These are phyloP conservation scores for Silene coronaria DNA, from an alignment of 179 eudicot genomes.

Conservation along the genomic window DNA sequence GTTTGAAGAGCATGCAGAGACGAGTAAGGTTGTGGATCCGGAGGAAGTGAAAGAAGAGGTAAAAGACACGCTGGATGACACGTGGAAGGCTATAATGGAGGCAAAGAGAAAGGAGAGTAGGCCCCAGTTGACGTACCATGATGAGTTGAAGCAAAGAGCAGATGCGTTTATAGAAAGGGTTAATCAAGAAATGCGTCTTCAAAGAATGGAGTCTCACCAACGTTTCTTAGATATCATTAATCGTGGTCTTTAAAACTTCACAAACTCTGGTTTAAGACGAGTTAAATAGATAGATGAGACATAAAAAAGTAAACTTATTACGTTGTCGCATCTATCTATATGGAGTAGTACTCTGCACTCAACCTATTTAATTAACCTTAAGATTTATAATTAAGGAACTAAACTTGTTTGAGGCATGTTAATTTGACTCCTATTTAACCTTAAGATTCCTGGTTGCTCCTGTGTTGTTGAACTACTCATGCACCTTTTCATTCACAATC, in stretches of 20 bases:
- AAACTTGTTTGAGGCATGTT: too few species aligned
- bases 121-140: slow-evolving; percentile 16
- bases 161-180: slow-evolving; percentile 20
- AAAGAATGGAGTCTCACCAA: slow-evolving; percentile 20
- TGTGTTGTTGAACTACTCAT: too few species aligned
- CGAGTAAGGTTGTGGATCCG: background rate
- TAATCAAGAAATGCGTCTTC: slow-evolving; percentile 16
- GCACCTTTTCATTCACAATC: too few species aligned
- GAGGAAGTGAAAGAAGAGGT: background rate
- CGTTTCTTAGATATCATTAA: slow-evolving; percentile 7
- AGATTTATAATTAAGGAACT: too few species aligned
- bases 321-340: too few species aligned
- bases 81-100: slow-evolving; percentile 28
- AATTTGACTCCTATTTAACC: too few species aligned
- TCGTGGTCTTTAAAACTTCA: background rate
- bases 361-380: too few species aligned
- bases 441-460: too few species aligned
- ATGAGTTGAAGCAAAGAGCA: slow-evolving; percentile 20
- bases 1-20: background rate
- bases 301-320: too few species aligned
- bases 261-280: too few species aligned
- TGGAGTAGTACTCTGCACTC: too few species aligned
- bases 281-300: too few species aligned
- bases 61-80: slow-evolving; percentile 21
- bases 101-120: slow-evolving; percentile 17